A percentile compares a stretch with the other conserved stretches of the same genome.
Evolutionary conservation across 1,284 basidiomycete genomes (phyloP).

Genomic region (Trichosporon faecale): DNA sequence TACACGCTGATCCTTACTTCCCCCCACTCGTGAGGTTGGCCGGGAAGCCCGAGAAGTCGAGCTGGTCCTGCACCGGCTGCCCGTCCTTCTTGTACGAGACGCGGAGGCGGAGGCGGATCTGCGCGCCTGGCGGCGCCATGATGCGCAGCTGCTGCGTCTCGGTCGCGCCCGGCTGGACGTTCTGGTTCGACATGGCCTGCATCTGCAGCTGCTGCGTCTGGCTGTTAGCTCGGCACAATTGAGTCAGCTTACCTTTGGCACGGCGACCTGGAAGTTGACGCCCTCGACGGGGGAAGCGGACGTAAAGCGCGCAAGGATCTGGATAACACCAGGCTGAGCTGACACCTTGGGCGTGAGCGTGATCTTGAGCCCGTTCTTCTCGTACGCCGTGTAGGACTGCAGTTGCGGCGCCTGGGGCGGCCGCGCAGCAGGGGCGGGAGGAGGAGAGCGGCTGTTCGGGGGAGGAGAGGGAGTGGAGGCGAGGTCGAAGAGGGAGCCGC

Average conservation of each 20-base stretch:
- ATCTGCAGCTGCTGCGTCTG: constrained; percentile 97
- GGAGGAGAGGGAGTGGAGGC: constrained; percentile 27
- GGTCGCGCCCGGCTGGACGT: constrained; percentile 68
- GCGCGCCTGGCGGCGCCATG: constrained; percentile 77
- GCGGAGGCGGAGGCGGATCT: constrained; percentile 77
- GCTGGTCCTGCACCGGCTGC: constrained; percentile 79
- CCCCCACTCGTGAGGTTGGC: constrained; percentile 62
- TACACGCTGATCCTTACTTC: constrained; percentile 15
- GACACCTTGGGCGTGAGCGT: constrained; percentile 83
- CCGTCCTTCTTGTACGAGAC: constrained; percentile 72
- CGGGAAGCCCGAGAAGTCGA: constrained; percentile 90
- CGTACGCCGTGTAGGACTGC: constrained; percentile 80
- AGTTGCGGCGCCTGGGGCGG: constrained; percentile 55
- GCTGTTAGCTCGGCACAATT: constrained; percentile 12
- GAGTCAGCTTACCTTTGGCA: constrained; percentile 72
- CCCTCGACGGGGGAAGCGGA: constrained; percentile 61
- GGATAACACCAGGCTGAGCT: constrained; percentile 76
- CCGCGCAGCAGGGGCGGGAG: constrained; percentile 24
- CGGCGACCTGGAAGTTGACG: constrained; percentile 94
- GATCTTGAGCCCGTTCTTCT: constrained; percentile 83
- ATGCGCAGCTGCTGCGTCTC: constrained; percentile 97
- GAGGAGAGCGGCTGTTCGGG: constrained; percentile 6
- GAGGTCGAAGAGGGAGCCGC: constrained; percentile 44
- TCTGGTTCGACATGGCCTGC: constrained; percentile 89
- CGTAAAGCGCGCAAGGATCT: constrained; percentile 86